Evolutionary conservation across 2,329 filamentous ascomycete species (phyloP).

Genomic region (Trichothecium roseum): DNA sequence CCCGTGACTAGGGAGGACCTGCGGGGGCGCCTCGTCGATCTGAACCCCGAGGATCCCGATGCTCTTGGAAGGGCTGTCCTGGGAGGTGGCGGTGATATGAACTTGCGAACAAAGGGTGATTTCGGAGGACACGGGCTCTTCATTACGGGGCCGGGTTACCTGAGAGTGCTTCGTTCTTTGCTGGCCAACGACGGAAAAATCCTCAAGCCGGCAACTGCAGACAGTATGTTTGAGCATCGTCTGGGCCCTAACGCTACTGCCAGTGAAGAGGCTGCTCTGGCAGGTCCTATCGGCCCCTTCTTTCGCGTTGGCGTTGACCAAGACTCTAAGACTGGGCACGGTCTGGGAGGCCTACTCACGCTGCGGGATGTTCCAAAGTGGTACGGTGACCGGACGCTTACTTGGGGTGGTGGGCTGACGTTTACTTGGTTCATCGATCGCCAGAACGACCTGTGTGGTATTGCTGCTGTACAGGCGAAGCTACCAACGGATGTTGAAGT

Average conservation of each 20-base stretch:
- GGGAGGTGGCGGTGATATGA: conserved; percentile 20
- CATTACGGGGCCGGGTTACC: conserved; percentile 25
- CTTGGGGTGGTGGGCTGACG: conserved; percentile 35
- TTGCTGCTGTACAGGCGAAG: conserved; percentile 26
- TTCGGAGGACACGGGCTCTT: conserved; percentile 35
- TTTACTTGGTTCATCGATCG: conserved; percentile 38
- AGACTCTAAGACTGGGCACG: conserved; percentile 23
- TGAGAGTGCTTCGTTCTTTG: conserved; percentile 33
- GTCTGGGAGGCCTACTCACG: conserved; percentile 29
- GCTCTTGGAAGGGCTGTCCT: conserved; percentile 22
- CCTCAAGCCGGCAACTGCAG: conserved; percentile 27
- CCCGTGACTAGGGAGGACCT: conserved; percentile 24
- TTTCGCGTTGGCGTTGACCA: conserved; percentile 23
- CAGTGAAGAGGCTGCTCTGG: conserved; percentile 16
- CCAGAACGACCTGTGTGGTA: conserved; percentile 31
- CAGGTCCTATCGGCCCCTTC: conserved; percentile 19
- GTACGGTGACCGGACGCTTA: conserved; percentile 30
- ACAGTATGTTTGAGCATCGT: conserved; percentile 36
- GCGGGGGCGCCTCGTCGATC: conserved; percentile 21
- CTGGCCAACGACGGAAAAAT: conserved; percentile 37
- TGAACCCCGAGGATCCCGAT: conserved; percentile 25
- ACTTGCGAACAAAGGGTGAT: conserved; percentile 20
- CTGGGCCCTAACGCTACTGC: conserved; percentile 20
- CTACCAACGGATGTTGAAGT: conserved; percentile 18
- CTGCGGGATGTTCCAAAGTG: conserved; percentile 29